Evolutionary conservation across 2,329 filamentous ascomycete genomes (phyloP).

Genomic region (Penicillium sp.): DNA sequence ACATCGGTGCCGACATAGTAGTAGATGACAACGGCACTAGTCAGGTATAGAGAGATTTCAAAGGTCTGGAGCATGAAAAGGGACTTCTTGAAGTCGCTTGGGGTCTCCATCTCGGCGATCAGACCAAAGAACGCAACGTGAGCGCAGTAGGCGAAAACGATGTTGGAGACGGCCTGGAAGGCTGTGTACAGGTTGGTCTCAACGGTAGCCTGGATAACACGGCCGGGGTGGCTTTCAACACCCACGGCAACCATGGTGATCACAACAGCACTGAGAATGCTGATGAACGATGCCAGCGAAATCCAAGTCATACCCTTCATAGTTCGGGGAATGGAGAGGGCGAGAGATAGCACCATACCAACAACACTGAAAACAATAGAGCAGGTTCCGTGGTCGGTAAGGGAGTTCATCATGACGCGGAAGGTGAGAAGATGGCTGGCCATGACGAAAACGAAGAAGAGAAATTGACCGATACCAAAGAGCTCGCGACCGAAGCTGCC

Average conservation of each 20-base stretch:
- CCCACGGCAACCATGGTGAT: conserved; percentile 69
- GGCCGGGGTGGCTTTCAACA: conserved; percentile 48
- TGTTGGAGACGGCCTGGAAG: conserved; percentile 69
- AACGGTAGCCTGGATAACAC: conserved; percentile 39
- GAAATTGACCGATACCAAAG: conserved; percentile 61
- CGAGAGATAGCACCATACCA: conserved; percentile 59
- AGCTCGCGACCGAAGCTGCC: conserved; percentile 65
- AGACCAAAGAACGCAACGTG: conserved; percentile 70
- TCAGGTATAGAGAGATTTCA: conserved; percentile 63
- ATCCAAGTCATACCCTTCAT: conserved; percentile 65
- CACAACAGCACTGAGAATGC: conserved; percentile 64
- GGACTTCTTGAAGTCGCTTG: conserved; percentile 62
- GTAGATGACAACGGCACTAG: conserved; percentile 69
- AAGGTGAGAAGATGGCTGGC: conserved; percentile 71
- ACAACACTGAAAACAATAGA: conserved; percentile 64
- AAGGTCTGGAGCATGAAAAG: conserved; percentile 63
- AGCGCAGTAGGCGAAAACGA: conserved; percentile 70
- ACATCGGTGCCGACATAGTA: conserved; percentile 64
- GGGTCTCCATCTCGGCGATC: conserved; percentile 65
- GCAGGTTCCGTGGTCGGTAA: conserved; percentile 64
- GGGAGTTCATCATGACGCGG: conserved; percentile 66
- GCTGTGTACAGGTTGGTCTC: conserved; percentile 53
- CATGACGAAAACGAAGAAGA: conserved; percentile 70
- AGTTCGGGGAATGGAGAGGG: conserved; percentile 54
- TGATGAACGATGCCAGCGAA: conserved; percentile 62